These are phyloP conservation scores for Arthroderma uncinatum DNA, from an alignment of 2,329 filamentous ascomycete species.

Conservation along the genomic window DNA sequence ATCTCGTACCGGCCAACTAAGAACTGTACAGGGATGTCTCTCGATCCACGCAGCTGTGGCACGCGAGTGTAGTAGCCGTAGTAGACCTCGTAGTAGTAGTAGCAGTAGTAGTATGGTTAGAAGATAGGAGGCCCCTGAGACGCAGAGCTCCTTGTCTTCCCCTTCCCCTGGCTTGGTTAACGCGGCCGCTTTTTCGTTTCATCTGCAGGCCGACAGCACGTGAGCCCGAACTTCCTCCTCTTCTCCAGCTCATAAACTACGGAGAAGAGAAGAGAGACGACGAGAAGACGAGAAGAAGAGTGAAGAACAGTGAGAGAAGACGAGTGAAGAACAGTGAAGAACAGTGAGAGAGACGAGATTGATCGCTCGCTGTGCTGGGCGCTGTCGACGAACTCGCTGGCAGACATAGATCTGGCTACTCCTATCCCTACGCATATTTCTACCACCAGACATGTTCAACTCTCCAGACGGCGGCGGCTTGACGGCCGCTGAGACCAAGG, in stretches of 20 bases:
- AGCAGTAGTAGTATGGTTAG: too few species aligned
- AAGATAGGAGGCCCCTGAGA: too few species aligned
- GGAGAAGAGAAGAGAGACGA: neutral
- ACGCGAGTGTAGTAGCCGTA: too few species aligned
- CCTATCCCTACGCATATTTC: too few species aligned
- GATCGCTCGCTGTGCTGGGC: neutral
- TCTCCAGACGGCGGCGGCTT: slow-evolving; percentile 2
- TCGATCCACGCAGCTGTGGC: too few species aligned
- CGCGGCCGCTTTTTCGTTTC: neutral
- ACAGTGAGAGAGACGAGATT: neutral
- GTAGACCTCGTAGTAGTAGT: too few species aligned
- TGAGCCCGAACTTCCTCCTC: slow-evolving; percentile 7
- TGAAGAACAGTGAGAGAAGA: too few species aligned
- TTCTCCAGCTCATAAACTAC: neutral
- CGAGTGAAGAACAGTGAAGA: neutral
- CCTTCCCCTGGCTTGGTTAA: too few species aligned
- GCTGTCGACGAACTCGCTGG: neutral
- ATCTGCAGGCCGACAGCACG: slow-evolving; percentile 6
- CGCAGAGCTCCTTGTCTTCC: neutral
- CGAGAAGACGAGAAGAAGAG: neutral
- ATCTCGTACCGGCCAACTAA: too few species aligned
- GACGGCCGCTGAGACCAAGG: slow-evolving; percentile 13
- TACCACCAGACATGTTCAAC: neutral
- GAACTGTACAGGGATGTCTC: too few species aligned
- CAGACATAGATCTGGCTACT: neutral